Evolutionary conservation across 768 basidiomycete species (phyloP).

Genomic region (Xerocomus brunneocitrinus): DNA sequence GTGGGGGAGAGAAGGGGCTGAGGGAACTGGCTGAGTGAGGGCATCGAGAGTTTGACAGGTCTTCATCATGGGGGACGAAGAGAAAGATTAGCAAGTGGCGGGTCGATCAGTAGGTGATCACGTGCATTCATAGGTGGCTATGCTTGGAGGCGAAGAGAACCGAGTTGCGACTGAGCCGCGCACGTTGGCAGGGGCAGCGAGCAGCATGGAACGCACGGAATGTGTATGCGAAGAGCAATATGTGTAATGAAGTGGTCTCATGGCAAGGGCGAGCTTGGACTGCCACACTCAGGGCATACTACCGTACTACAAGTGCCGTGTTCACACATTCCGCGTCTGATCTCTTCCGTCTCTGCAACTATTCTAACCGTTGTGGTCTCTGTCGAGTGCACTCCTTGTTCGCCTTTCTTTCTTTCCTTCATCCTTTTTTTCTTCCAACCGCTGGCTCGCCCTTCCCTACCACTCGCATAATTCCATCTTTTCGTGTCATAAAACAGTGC

Average conservation of each 20-base stretch:
- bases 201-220: constrained; percentile 1
- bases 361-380: not conserved
- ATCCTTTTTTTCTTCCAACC: constrained; percentile 11
- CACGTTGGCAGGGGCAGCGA: constrained; percentile 10
- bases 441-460: constrained; percentile 22
- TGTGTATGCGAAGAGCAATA: constrained; percentile 3
- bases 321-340: constrained; percentile 14
- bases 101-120: not conserved
- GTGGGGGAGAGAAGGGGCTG: constrained; percentile 18
- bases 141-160: not conserved
- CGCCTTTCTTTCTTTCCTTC: constrained; percentile 8
- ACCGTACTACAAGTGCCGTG: not conserved
- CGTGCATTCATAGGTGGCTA: not conserved
- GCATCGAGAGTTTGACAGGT: constrained; percentile 14
- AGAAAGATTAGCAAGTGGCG: not conserved
- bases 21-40: constrained; percentile 29
- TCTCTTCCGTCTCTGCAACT: constrained; percentile 17
- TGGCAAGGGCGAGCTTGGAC: not conserved
- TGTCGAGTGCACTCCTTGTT: not conserved
- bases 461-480: constrained; percentile 1
- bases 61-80: constrained; percentile 15
- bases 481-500: constrained; percentile 10
- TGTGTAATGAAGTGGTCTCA: not conserved
- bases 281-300: not conserved
- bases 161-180: not conserved